Percentiles rank a stretch among this genome's conserved stretches.
phyloP scores from a whole-genome alignment of 176 grass and related monocot species.

The Carex cristatella region DNA sequence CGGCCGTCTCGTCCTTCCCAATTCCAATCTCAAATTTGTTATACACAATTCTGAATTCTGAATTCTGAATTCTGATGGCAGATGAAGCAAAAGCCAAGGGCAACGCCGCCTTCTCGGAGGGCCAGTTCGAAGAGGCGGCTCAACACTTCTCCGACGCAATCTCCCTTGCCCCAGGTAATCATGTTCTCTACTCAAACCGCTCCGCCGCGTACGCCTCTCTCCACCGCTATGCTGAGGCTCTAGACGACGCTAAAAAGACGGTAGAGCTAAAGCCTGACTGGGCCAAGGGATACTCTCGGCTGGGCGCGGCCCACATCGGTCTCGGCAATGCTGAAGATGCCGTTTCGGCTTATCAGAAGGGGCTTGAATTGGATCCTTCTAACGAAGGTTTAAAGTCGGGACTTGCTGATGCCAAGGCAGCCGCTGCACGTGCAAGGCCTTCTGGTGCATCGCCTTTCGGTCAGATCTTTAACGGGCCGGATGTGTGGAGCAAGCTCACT shows the following conservation, averaged over 20 bases:
- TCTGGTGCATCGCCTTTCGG: slow-evolving; percentile 44
- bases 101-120: slow-evolving; percentile 29
- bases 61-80: neutral
- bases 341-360: slow-evolving; percentile 67
- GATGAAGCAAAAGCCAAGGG: neutral
- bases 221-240: slow-evolving; percentile 72
- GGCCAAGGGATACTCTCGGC: slow-evolving; percentile 95
- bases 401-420: slow-evolving; percentile 58
- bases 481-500: slow-evolving; percentile 88
- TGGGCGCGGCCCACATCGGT: slow-evolving; percentile 81
- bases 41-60: neutral
- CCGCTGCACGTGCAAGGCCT: slow-evolving; percentile 25
- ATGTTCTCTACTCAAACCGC: slow-evolving; percentile 85
- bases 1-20: neutral
- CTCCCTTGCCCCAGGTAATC: slow-evolving; percentile 20
- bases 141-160: slow-evolving; percentile 49
- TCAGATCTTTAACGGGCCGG: slow-evolving; percentile 88
- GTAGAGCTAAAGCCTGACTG: slow-evolving; percentile 89
- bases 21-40: slow-evolving; percentile 7
- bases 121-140: slow-evolving; percentile 34
- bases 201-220: slow-evolving; percentile 91
- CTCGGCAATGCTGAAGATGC: slow-evolving; percentile 52
- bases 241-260: slow-evolving; percentile 75
- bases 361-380: slow-evolving; percentile 62
- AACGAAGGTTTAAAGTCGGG: slow-evolving; percentile 76